Conservation (phyloP, 2,329 filamentous ascomycete species). For the Botrytis fabae region DNA sequence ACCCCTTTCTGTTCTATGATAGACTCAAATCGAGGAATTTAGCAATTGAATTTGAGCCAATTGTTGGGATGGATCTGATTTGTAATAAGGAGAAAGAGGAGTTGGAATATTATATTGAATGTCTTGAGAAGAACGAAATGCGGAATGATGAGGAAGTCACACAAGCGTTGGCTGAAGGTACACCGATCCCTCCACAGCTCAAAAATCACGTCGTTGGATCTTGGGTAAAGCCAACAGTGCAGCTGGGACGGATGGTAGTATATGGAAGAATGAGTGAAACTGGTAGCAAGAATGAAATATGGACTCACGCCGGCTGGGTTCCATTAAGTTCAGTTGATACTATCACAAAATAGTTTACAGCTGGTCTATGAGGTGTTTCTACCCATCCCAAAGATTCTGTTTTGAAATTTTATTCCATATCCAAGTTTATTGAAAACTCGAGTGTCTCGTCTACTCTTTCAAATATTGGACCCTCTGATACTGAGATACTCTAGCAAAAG, state of each 20-base stretch:
- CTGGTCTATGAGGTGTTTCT: background rate
- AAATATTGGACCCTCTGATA: background rate
- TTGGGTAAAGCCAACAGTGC: background rate
- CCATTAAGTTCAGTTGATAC: background rate
- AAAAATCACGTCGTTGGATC: background rate
- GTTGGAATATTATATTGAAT: background rate
- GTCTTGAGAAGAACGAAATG: background rate
- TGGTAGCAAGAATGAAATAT: background rate
- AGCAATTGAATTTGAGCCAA: background rate
- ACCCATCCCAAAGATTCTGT: background rate
- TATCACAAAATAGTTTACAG: background rate
- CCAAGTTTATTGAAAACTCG: background rate
- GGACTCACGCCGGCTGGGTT: background rate
- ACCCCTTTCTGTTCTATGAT: background rate
- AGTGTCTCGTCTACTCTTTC: background rate
- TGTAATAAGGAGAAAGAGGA: background rate
- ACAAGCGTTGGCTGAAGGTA: background rate
- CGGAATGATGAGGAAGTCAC: background rate
- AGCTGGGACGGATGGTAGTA: background rate
- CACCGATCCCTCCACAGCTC: too few species aligned
- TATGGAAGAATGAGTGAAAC: background rate
- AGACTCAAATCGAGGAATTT: background rate
- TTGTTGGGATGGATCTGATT: background rate
- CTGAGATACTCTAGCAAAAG: background rate
- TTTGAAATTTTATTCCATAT: background rate